These are phyloP conservation scores for Suillus subaureus DNA, from an alignment of 768 basidiomycete genomes.

Conservation along the genomic window DNA sequence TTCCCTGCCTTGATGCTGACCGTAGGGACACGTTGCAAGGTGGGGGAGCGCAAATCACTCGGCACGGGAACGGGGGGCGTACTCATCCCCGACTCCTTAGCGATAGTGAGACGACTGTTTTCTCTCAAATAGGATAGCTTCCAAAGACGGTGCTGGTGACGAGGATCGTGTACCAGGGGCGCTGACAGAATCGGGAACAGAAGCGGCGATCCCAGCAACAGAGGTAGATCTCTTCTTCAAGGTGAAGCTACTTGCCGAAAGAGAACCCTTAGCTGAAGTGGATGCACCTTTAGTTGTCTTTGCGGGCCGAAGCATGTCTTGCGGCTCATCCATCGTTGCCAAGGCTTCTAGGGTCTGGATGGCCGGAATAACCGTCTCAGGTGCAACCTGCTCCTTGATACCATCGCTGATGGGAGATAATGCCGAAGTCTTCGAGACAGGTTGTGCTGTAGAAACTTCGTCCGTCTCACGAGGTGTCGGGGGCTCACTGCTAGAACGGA, in stretches of 20 bases:
- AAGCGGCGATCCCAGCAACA: slow-evolving; percentile 13
- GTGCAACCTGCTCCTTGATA: background rate
- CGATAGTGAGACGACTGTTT: slow-evolving; percentile 51
- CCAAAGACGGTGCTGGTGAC: slow-evolving; percentile 61
- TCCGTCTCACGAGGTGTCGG: slow-evolving; percentile 48
- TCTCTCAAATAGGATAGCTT: slow-evolving; percentile 68
- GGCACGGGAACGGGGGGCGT: slow-evolving; percentile 8
- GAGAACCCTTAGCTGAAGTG: slow-evolving; percentile 7
- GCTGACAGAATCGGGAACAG: slow-evolving; percentile 18
- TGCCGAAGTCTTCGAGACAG: background rate
- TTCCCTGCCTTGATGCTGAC: slow-evolving; percentile 46
- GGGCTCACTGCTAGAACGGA: slow-evolving; percentile 60
- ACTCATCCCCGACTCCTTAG: slow-evolving; percentile 19
- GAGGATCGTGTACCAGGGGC: slow-evolving; percentile 34
- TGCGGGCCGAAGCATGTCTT: background rate
- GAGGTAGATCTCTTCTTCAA: slow-evolving; percentile 22
- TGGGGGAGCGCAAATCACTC: slow-evolving; percentile 17
- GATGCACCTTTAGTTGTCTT: slow-evolving; percentile 7
- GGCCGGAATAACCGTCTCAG: background rate
- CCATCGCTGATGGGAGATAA: background rate
- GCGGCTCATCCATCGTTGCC: slow-evolving; percentile 5
- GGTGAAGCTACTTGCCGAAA: background rate
- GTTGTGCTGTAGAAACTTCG: slow-evolving; percentile 2
- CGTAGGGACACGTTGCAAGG: slow-evolving; percentile 15
- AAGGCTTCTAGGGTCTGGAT: background rate